phyloP scores from a whole-genome alignment of 495 filamentous ascomycete species.

The Trichocladium antarcticum region DNA sequence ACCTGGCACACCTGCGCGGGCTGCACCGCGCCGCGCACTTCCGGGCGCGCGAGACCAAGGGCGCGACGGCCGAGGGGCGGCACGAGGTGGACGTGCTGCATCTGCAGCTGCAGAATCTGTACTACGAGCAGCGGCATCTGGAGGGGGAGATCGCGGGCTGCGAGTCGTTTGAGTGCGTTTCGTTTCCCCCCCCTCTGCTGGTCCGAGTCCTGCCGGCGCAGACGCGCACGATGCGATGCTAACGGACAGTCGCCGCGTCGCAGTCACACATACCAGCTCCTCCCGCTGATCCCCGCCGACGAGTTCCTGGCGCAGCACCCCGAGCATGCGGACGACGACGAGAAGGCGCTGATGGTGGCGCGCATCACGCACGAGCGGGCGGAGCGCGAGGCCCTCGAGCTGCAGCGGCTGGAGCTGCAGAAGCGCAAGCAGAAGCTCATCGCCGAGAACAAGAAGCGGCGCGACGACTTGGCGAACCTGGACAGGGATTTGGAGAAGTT shows the following conservation, averaged over 20 bases:
- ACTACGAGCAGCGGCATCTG: conserved; percentile 89
- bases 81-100: conserved; percentile 87
- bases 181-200: background rate
- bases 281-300: conserved; percentile 73
- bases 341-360: conserved; percentile 77
- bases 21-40: conserved; percentile 73
- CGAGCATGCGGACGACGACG: conserved; percentile 54
- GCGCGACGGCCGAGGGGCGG: conserved; percentile 70
- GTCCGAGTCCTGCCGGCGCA: no score
- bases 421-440: conserved; percentile 87
- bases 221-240: no score
- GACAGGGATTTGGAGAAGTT: conserved; percentile 87
- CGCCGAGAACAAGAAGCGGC: conserved; percentile 87
- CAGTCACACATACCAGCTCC: conserved; percentile 77
- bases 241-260: background rate
- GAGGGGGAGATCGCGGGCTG: conserved; percentile 84
- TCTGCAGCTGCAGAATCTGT: conserved; percentile 86
- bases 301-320: conserved; percentile 74
- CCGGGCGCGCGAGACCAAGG: conserved; percentile 74
- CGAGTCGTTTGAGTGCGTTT: conserved; percentile 77
- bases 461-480: conserved; percentile 79
- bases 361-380: conserved; percentile 84
- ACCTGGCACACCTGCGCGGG: conserved; percentile 70
- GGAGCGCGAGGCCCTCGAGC: conserved; percentile 77
- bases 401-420: conserved; percentile 71